Evolutionary conservation across 768 basidiomycete species (phyloP), one percentile per base, ranked within the genome.

Genomic region (Collybia sordida): DNA sequence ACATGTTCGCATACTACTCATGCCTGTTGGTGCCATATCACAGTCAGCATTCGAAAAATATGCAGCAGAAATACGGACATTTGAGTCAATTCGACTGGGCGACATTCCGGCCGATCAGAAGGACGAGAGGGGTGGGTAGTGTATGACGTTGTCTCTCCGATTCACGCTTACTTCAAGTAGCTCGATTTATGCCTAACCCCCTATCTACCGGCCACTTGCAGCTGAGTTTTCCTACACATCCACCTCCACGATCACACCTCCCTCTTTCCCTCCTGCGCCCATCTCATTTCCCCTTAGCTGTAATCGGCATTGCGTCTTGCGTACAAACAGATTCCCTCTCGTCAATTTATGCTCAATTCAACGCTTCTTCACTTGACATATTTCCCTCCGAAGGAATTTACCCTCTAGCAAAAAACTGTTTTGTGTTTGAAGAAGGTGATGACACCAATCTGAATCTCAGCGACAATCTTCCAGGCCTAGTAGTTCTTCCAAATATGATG

Each of bases 291-390:
- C 86, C 93, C 2, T 71, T 98, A 15, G 93, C 88, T 18, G 85
- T 96, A 46, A 85, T 99, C 59, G 97, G 95, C 8, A 77, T 99
- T 25, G 84, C 93, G 21, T 79, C 85, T 24, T 87, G 81, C 58
- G 79, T 82, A 9, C 74, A 78, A 52, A 70, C 72, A 23, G 78
- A 83, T 49, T 68, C 82, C 3, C 62, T 83, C 21, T 64, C 77
- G 4, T 69, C 79, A 14, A 75, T 84, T 58, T 73, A 79, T 53
- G 71, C 79, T 23, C 81, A 91, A 55, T 92, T 93, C 61, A 80
- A 86, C 56, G 75, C 78, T 4, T 64, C 79, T 0, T 56, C 95
- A 15, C 71, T 73, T 11, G 82, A 90, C 47, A 69, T 87, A 18
- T 92, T 89, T 59, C 83, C 88, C 2, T 66, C 77, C 23, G 77